A percentile compares a stretch with the other conserved stretches of the same genome.
Evolutionary conservation across 2,329 filamentous ascomycete genomes (phyloP).

Genomic region (Phaeosphaeriaceae sp.): DNA sequence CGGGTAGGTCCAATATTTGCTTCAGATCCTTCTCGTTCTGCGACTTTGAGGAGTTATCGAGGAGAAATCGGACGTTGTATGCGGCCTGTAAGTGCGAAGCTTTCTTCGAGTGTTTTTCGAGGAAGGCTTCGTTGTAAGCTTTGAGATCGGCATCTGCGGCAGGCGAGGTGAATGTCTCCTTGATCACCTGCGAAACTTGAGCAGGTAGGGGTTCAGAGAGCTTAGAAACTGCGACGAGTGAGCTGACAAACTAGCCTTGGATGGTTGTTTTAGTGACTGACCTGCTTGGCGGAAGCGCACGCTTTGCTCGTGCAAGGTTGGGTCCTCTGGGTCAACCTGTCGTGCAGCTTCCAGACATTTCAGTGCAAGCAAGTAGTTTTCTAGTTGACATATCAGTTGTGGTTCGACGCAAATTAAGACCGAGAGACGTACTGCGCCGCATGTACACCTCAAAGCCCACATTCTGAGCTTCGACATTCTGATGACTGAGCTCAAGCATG

Average conservation of each 20-base stretch:
- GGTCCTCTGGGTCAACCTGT: conserved; percentile 71
- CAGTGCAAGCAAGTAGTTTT: conserved; percentile 86
- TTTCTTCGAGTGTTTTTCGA: conserved; percentile 67
- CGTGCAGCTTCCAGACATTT: conserved; percentile 81
- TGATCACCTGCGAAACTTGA: conserved; percentile 73
- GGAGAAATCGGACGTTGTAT: conserved; percentile 64
- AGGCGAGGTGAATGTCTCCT: conserved; percentile 69
- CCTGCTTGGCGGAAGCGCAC: conserved; percentile 70
- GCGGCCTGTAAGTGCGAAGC: conserved; percentile 68
- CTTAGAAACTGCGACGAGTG: conserved; percentile 32
- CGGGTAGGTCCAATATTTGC: conserved; percentile 62
- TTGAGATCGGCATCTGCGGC: conserved; percentile 64
- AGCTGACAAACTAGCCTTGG: conserved; percentile 1
- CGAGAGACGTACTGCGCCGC: conserved; percentile 72
- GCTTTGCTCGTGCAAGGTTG: conserved; percentile 77
- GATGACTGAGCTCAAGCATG: conserved; percentile 81
- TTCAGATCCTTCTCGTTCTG: conserved; percentile 68
- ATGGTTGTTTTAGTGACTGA: conserved; percentile 52
- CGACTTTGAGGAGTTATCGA: conserved; percentile 64
- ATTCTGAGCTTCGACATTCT: conserved; percentile 81
- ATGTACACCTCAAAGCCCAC: conserved; percentile 91
- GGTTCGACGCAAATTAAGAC: neutral
- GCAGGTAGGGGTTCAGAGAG: conserved; percentile 63
- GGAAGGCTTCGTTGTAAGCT: conserved; percentile 71
- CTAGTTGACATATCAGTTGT: conserved; percentile 54